These are phyloP conservation scores for Xylariaceae sp. DNA, from an alignment of 2,329 filamentous ascomycete genomes.

Conservation along the genomic window DNA sequence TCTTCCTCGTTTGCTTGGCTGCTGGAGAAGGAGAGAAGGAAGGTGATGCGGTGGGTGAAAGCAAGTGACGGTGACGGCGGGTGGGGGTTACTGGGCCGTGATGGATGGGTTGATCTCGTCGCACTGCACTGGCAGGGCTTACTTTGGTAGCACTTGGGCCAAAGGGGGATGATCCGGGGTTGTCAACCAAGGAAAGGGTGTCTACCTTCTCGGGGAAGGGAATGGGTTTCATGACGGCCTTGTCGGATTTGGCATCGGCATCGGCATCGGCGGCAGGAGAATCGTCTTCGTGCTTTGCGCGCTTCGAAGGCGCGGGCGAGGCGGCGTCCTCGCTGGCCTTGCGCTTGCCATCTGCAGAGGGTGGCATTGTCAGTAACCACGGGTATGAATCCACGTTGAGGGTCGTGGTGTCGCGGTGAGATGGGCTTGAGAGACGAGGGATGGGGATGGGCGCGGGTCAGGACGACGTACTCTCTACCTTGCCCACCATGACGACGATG, in stretches of 20 bases:
- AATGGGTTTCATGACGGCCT: conserved; percentile 61
- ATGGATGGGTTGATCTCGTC: no score
- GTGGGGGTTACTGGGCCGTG: no score
- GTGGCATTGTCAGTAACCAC: no score
- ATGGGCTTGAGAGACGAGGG: no score
- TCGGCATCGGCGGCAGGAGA: conserved; percentile 15
- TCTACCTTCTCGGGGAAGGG: conserved; percentile 84
- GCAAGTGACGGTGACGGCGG: no score
- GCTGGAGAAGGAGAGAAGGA: no score
- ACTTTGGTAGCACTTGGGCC: background rate
- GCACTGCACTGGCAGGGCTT: background rate
- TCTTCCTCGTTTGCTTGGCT: no score
- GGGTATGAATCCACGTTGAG: no score
- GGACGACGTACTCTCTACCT: no score
- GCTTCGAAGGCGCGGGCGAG: conserved; percentile 61
- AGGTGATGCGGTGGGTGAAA: background rate
- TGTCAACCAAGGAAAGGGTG: background rate
- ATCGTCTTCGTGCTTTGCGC: conserved; percentile 53
- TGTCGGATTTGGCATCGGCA: conserved; percentile 39
- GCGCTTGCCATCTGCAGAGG: conserved; percentile 58
- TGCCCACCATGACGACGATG: no score
- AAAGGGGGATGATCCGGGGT: background rate
- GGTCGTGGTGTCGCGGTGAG: no score
- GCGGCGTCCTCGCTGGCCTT: conserved; percentile 68
- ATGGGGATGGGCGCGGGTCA: no score